A percentile compares a stretch with the other conserved stretches of the same genome.
Conservation (phyloP, 352 stramenopile genomes). For the Pythium biforme region DNA sequence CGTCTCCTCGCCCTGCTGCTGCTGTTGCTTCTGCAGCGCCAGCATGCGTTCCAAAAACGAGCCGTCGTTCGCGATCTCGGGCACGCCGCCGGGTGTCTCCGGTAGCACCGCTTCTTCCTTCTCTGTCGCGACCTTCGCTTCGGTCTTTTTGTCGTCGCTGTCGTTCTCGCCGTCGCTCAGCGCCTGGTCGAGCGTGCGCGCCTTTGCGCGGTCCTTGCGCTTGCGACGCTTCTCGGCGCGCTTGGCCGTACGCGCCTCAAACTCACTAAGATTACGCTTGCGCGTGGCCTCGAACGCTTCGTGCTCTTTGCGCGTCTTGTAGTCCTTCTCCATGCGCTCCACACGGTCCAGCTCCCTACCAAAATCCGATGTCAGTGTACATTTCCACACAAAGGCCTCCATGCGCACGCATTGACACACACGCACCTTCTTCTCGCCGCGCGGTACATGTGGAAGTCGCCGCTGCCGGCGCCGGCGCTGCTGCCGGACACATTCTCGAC, state of each 20-base stretch:
- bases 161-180: constrained; percentile 29
- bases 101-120: constrained; percentile 24
- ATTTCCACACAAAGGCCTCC: no score
- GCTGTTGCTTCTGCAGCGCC: constrained; percentile 44
- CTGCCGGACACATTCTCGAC: constrained; percentile 96
- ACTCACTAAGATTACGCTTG: constrained; percentile 64
- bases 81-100: constrained; percentile 67
- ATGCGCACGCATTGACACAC: background rate
- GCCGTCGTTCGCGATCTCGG: constrained; percentile 79
- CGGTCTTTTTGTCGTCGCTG: background rate
- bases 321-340: constrained; percentile 83
- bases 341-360: constrained; percentile 90
- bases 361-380: no score
- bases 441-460: constrained; percentile 97
- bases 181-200: constrained; percentile 16
- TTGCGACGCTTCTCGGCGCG: constrained; percentile 74
- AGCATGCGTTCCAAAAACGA: constrained; percentile 80
- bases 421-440: constrained; percentile 83
- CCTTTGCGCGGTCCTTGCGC: constrained; percentile 71
- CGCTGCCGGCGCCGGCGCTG: constrained; percentile 91
- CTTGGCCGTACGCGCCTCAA: constrained; percentile 65
- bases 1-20: constrained; percentile 24
- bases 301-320: constrained; percentile 62
- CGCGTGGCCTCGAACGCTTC: constrained; percentile 68
- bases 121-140: constrained; percentile 5